phyloP scores from a whole-genome alignment of 345 rosid genomes.

The Aquilaria yunnanensis region DNA sequence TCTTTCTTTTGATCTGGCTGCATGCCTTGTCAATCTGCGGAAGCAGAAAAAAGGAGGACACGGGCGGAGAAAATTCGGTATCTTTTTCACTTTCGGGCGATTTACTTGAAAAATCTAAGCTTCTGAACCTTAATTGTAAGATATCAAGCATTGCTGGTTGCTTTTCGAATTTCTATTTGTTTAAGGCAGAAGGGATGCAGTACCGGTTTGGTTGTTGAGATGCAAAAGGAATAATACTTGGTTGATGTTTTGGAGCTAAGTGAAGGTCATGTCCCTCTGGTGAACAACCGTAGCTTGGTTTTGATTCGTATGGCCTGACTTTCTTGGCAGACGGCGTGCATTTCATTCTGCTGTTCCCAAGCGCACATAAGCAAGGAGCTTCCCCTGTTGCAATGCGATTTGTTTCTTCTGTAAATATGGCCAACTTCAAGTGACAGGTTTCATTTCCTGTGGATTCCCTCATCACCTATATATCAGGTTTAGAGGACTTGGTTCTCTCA shows the following conservation, averaged over 20 bases:
- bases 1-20: conserved; percentile 21
- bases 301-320: conserved; percentile 3
- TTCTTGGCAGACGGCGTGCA: conserved; percentile 9
- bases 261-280: not conserved
- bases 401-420: conserved; percentile 5
- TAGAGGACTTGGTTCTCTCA: conserved; percentile 2
- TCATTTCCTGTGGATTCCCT: conserved; percentile 4
- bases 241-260: not conserved
- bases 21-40: conserved; percentile 17
- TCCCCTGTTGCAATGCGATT: conserved; percentile 9
- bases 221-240: not conserved
- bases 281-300: conserved; percentile 6
- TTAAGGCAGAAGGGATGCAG: conserved; percentile 11
- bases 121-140: conserved; percentile 4
- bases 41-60: conserved; percentile 15
- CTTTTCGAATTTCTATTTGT: conserved; percentile 10
- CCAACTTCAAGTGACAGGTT: conserved; percentile 2
- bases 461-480: conserved; percentile 9
- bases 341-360: conserved; percentile 18
- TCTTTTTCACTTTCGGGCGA: conserved; percentile 4
- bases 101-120: conserved; percentile 11
- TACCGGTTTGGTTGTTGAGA: not conserved
- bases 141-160: conserved; percentile 4
- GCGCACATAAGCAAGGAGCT: conserved; percentile 15
- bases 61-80: conserved; percentile 15